Percentiles rank a stretch among this genome's conserved stretches.
Evolutionary conservation across 1,284 basidiomycete genomes (phyloP).

Genomic region (Takashimella koratensis): DNA sequence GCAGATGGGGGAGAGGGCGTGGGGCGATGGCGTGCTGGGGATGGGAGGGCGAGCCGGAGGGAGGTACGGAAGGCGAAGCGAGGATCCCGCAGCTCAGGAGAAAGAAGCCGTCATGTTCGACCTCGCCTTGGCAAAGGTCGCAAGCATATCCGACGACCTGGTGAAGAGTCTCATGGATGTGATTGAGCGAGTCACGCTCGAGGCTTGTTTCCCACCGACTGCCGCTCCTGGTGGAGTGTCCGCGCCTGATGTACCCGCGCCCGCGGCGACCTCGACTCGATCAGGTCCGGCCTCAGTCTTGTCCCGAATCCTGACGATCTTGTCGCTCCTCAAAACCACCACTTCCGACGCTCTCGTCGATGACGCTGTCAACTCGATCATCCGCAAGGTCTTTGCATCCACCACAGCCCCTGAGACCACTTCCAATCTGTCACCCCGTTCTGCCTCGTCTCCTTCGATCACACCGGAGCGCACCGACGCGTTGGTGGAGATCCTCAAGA

Average conservation of each 20-base stretch:
- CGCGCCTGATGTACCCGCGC: background rate
- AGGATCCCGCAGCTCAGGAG: slow-evolving; percentile 15
- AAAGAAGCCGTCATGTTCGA: slow-evolving; percentile 34
- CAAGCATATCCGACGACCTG: slow-evolving; percentile 59
- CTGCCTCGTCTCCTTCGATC: background rate
- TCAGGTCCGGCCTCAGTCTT: slow-evolving; percentile 1
- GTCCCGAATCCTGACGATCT: slow-evolving; percentile 12
- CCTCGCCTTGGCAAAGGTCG: slow-evolving; percentile 19
- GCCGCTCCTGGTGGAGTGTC: background rate
- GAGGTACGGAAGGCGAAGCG: slow-evolving; percentile 19
- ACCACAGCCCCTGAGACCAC: background rate
- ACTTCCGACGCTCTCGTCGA: background rate
- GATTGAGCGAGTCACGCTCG: slow-evolving; percentile 65
- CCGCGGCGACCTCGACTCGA: background rate
- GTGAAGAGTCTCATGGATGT: slow-evolving; percentile 65
- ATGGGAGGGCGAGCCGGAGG: slow-evolving; percentile 35
- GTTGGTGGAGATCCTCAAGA: slow-evolving; percentile 15
- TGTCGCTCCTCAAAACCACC: slow-evolving; percentile 10
- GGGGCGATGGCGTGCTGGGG: slow-evolving; percentile 39
- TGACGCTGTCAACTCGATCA: slow-evolving; percentile 6
- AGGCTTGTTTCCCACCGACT: slow-evolving; percentile 12
- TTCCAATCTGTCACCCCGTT: background rate
- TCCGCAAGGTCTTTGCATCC: slow-evolving; percentile 9
- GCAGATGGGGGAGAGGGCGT: slow-evolving; percentile 31
- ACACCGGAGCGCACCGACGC: slow-evolving; percentile 9